Base-by-base conservation (phyloP, 139 green algal genomes). In the Asterochloris erici region DNA sequence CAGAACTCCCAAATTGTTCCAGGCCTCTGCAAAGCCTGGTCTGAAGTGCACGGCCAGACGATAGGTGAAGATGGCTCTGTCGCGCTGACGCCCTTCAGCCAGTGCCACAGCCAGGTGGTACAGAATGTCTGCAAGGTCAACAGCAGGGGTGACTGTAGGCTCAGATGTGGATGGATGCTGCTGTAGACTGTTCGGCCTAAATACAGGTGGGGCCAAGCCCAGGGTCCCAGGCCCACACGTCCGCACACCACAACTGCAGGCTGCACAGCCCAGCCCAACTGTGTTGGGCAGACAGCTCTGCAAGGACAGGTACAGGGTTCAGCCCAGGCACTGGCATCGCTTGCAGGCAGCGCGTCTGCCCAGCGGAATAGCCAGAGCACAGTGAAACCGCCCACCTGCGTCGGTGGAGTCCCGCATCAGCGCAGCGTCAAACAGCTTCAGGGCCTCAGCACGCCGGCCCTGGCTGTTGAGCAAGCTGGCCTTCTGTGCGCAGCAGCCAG, bases 61-160 rank as follows among this genome's bases (percentile, higher is more conserved):
- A 76, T 99, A 99, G 85, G 95, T 94, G 86, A 98, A 96, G 16
- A 98, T 90, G 15, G 96, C 96, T 78, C 93, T 94, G 86, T 94
- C 88, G 17, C 89, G 83, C 68, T 92, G 81, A 6, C 89, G 89
- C 28, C 68, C 79, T 84, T 98, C 94, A 13, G 81, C 91, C 63
- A 88, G 92, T 14, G 91, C 93, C 14, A 98, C 95, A 0, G 94
- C 96, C 62, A 99, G 88, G 88, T 99, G 98, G 93, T 99, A 99
- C 68, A 98, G 84, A 6, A 96, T 95, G 13, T 98, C 92, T 0
- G 91, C 84, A 68, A 97, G 90, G 23, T 83, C 78, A 2, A 93
- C 90, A 70, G 89, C 81, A 38, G 92, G 82, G 9, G 87, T 84
- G 71, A 97, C 80, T 0, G 94, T 92, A 0, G 87, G 85, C 85